Percentiles rank a stretch among this genome's conserved stretches.
Evolutionary conservation across 345 rosid species (phyloP).

Genomic region (Gossypium mustelinum): DNA sequence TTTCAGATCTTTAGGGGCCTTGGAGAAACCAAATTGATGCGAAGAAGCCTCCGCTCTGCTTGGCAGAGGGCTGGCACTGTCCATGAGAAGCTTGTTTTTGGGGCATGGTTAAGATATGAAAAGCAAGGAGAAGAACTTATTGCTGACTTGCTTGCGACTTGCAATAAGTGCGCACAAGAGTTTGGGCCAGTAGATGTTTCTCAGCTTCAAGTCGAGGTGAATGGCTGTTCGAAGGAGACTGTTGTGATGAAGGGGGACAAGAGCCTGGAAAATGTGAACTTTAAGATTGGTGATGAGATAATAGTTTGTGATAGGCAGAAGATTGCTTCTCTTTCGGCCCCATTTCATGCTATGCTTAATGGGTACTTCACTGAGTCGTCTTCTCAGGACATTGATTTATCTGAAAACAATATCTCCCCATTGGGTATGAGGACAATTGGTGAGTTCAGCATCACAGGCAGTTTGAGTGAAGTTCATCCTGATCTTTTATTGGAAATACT

Average conservation of each 20-base stretch:
- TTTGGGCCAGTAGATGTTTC: constrained; percentile 67
- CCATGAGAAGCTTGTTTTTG: constrained; percentile 85
- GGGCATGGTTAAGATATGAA: constrained; percentile 87
- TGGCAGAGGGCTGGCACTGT: constrained; percentile 82
- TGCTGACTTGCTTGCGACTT: constrained; percentile 68
- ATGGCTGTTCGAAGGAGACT: constrained; percentile 33
- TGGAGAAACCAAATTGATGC: constrained; percentile 80
- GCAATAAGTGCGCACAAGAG: constrained; percentile 68
- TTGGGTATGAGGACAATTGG: constrained; percentile 62
- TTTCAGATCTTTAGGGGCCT: constrained; percentile 90
- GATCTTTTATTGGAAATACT: constrained; percentile 73
- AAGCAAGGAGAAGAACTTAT: constrained; percentile 89
- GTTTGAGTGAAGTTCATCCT: constrained; percentile 48
- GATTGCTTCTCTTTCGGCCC: constrained; percentile 79
- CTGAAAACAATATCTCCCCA: constrained; percentile 71
- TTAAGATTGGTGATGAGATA: constrained; percentile 70
- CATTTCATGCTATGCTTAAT: constrained; percentile 87
- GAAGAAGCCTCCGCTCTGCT: constrained; percentile 84
- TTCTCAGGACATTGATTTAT: constrained; percentile 75
- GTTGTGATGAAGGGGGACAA: constrained; percentile 28
- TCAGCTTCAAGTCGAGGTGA: constrained; percentile 35
- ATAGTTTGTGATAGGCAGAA: constrained; percentile 76
- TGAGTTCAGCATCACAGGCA: constrained; percentile 63
- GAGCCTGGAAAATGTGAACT: constrained; percentile 41
- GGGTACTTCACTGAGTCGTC: constrained; percentile 84